Percentiles rank a stretch among this genome's conserved stretches.
Evolutionary conservation across 192 early-diverging fungal species (phyloP).

Genomic region (Rhizophagus prolifer): DNA sequence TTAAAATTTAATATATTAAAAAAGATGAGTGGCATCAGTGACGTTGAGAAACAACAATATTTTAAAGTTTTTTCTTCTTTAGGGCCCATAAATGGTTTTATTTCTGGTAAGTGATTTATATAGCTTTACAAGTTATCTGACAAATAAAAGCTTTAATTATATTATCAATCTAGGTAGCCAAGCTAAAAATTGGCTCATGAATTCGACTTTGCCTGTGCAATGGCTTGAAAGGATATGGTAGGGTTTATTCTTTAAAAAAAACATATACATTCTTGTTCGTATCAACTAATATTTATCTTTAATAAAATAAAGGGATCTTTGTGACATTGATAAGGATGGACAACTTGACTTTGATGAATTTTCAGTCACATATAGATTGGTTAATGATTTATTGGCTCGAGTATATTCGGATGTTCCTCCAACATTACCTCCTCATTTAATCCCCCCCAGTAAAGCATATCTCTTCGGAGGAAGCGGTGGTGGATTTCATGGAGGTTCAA

Average conservation of each 20-base stretch:
- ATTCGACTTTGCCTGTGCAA: conserved; percentile 39
- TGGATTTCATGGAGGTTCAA: background rate
- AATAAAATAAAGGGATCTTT: conserved; percentile 57
- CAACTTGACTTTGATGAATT: conserved; percentile 83
- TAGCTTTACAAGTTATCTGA: background rate
- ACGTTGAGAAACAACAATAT: conserved; percentile 19
- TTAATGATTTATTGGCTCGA: conserved; percentile 65
- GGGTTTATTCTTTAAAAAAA: background rate
- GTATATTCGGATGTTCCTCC: conserved; percentile 53
- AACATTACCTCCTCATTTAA: conserved; percentile 60
- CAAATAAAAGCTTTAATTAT: too few species aligned
- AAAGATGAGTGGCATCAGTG: conserved; percentile 16
- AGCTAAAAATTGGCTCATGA: conserved; percentile 41
- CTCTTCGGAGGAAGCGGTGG: conserved; percentile 37
- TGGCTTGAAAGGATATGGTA: conserved; percentile 49
- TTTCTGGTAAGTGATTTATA: background rate
- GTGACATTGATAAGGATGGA: conserved; percentile 83
- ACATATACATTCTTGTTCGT: background rate
- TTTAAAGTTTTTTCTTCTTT: conserved; percentile 13
- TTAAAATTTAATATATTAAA: background rate
- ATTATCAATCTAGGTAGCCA: conserved; percentile 32
- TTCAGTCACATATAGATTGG: conserved; percentile 74
- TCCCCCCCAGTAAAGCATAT: conserved; percentile 66
- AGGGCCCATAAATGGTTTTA: conserved; percentile 2
- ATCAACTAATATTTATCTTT: background rate